A percentile compares a stretch with the other conserved stretches of the same genome.
These are phyloP conservation scores for Heterobasidion parviporum DNA, from an alignment of 1,284 basidiomycete species.

Conservation along the genomic window DNA sequence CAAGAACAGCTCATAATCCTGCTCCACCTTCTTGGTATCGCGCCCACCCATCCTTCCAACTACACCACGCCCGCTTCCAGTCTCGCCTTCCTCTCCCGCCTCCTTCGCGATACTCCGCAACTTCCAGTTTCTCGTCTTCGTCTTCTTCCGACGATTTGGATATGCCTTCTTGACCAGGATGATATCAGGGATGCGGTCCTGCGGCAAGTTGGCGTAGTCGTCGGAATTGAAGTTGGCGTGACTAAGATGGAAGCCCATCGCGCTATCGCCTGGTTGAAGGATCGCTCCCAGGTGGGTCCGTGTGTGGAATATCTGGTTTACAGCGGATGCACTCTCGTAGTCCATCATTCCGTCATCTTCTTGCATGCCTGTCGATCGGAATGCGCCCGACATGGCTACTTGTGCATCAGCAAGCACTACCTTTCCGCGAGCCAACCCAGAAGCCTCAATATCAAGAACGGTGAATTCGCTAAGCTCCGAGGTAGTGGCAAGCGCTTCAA, in stretches of 20 bases:
- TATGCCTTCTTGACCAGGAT: slow-evolving; percentile 95
- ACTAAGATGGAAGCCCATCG: slow-evolving; percentile 84
- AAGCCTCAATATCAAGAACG: slow-evolving; percentile 86
- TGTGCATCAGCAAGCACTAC: slow-evolving; percentile 90
- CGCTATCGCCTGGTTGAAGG: slow-evolving; percentile 92
- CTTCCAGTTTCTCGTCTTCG: slow-evolving; percentile 80
- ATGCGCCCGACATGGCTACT: slow-evolving; percentile 81
- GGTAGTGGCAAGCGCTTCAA: slow-evolving; percentile 75
- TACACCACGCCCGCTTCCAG: slow-evolving; percentile 69
- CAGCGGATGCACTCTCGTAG: slow-evolving; percentile 40
- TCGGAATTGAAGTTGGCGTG: slow-evolving; percentile 92
- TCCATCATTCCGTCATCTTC: slow-evolving; percentile 50
- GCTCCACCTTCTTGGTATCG: slow-evolving; percentile 90
- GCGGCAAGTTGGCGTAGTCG: slow-evolving; percentile 70
- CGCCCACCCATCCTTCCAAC: slow-evolving; percentile 86
- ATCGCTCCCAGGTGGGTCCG: slow-evolving; percentile 94
- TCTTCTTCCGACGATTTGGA: slow-evolving; percentile 91
- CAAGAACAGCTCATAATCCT: slow-evolving; percentile 95
- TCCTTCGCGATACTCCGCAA: slow-evolving; percentile 94
- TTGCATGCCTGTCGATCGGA: slow-evolving; percentile 39
- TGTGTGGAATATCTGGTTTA: slow-evolving; percentile 87
- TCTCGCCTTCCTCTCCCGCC: slow-evolving; percentile 76
- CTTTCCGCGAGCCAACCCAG: slow-evolving; percentile 62
- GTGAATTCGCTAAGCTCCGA: slow-evolving; percentile 93
- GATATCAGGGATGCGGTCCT: slow-evolving; percentile 82